phyloP scores from a whole-genome alignment of 345 rosid species.

The Noccaea bulbosa region DNA sequence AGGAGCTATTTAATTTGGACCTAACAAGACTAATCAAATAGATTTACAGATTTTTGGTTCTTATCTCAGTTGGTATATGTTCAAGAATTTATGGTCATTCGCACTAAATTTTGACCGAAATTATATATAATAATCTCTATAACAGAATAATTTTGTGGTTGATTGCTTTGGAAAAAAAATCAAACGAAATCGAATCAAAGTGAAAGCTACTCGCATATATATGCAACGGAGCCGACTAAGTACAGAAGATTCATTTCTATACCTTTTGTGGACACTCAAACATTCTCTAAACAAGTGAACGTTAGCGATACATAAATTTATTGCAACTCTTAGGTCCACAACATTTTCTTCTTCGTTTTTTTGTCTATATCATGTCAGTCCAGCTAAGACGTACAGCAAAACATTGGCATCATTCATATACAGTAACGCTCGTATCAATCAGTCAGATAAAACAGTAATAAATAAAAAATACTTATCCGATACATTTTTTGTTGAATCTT shows the following conservation, averaged over 20 bases:
- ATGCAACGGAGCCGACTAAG: conserved; percentile 14
- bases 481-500: background rate
- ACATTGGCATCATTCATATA: conserved; percentile 34
- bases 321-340: conserved; percentile 33
- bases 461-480: background rate
- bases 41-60: too few species aligned
- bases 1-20: too few species aligned
- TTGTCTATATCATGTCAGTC: conserved; percentile 35
- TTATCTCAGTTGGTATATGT: too few species aligned
- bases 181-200: conserved; percentile 13
- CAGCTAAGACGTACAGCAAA: conserved; percentile 42
- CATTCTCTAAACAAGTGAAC: conserved; percentile 34
- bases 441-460: background rate
- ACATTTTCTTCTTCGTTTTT: background rate
- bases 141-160: background rate
- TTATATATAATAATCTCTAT: background rate
- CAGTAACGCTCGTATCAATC: conserved; percentile 35
- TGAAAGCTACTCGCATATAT: conserved; percentile 31
- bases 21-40: too few species aligned
- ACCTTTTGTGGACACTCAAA: conserved; percentile 35
- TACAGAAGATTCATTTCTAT: conserved; percentile 19
- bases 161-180: background rate
- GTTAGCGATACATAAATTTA: conserved; percentile 5
- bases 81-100: too few species aligned
- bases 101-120: background rate